These are phyloP conservation scores for Rutstroemia sydowiana DNA, from an alignment of 2,329 filamentous ascomycete species.

Conservation along the genomic window DNA sequence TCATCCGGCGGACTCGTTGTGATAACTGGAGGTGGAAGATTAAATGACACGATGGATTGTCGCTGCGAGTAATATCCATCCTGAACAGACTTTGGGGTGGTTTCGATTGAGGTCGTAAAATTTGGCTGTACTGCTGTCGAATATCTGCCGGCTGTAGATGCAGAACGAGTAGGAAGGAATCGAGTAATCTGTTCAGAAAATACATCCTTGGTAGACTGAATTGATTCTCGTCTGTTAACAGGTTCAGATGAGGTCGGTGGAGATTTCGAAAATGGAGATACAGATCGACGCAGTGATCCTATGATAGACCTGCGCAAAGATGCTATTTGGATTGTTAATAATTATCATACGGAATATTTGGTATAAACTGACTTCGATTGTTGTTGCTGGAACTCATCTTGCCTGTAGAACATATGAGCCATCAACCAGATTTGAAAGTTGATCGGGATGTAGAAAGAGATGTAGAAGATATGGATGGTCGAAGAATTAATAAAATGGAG, in stretches of 20 bases:
- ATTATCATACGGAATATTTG: too few relatives aligned
- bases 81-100: background rate
- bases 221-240: background rate
- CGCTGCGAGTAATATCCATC: background rate
- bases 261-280: slow-evolving; percentile 1
- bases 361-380: background rate
- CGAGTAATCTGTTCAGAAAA: background rate
- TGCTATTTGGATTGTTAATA: background rate
- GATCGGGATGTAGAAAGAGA: background rate
- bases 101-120: background rate
- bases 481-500: too few relatives aligned
- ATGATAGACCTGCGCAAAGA: slow-evolving; percentile 5
- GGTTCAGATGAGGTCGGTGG: background rate
- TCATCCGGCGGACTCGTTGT: background rate
- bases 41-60: slow-evolving; percentile 3
- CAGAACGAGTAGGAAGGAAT: background rate
- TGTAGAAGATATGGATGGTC: too few relatives aligned
- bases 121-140: background rate
- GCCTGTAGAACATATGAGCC: background rate
- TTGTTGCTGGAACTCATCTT: background rate
- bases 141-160: background rate
- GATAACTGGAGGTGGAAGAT: background rate
- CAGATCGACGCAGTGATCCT: slow-evolving; percentile 5
- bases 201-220: background rate
- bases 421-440: background rate